phyloP scores from a whole-genome alignment of 805 yeast genomes.

The Dipodascopsis uninucleata region DNA sequence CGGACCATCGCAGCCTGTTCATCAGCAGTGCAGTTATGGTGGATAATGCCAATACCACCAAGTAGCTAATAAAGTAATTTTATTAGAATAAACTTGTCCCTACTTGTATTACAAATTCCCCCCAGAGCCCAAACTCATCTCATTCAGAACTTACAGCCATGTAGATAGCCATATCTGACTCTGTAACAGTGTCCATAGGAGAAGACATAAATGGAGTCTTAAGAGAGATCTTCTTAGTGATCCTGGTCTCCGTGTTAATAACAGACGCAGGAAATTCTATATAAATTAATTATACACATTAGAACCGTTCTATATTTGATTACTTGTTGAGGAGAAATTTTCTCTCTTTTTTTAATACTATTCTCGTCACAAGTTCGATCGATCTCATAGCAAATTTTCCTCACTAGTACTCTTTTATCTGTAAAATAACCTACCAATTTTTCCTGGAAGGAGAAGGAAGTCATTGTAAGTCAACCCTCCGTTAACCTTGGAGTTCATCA shows the following conservation, averaged over 20 bases:
- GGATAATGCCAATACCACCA: constrained; percentile 98
- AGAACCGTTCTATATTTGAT: too few relatives aligned
- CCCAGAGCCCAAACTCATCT: not conserved
- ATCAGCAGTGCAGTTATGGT: constrained; percentile 93
- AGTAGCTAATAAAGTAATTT: constrained; percentile 43
- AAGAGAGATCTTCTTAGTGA: constrained; percentile 87
- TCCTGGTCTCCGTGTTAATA: constrained; percentile 76
- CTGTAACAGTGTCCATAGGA: constrained; percentile 99
- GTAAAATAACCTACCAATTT: constrained; percentile 46
- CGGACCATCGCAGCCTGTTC: constrained; percentile 98
- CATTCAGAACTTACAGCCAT: constrained; percentile 67
- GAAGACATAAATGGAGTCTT: constrained; percentile 95
- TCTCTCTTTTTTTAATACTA: too few relatives aligned
- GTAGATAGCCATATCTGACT: constrained; percentile 93
- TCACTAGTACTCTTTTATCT: too few relatives aligned
- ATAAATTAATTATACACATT: too few relatives aligned
- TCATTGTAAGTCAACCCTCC: constrained; percentile 99
- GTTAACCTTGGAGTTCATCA: constrained; percentile 84
- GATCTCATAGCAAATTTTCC: too few relatives aligned
- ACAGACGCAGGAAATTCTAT: constrained; percentile 68
- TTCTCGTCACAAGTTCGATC: too few relatives aligned
- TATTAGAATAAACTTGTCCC: not conserved
- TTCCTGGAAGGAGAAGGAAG: constrained; percentile 91
- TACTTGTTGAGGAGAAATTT: too few relatives aligned
- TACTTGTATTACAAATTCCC: not conserved